These are phyloP conservation scores for Cyclotella kingstonii DNA, from an alignment of 108 stramenopile genomes.

Conservation along the genomic window DNA sequence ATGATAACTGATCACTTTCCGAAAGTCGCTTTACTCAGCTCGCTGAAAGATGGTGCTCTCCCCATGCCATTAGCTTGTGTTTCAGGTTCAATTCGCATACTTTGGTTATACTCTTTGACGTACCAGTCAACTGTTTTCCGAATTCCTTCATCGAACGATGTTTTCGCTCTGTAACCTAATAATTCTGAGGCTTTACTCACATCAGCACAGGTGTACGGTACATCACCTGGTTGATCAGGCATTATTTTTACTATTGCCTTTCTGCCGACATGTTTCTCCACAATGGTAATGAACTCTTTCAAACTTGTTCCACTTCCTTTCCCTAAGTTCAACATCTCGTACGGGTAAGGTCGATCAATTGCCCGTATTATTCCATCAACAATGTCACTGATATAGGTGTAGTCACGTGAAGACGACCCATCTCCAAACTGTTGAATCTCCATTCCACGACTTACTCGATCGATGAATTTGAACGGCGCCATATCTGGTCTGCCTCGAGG, in stretches of 20 bases:
- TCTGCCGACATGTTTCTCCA: slow-evolving; percentile 86
- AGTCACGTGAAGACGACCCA: slow-evolving; percentile 90
- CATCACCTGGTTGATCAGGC: slow-evolving; percentile 99
- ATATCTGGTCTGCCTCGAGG: slow-evolving; percentile 95
- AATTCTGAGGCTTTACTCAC: slow-evolving; percentile 85
- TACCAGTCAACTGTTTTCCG: slow-evolving; percentile 92
- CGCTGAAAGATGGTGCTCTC: slow-evolving; percentile 55
- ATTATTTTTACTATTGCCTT: slow-evolving; percentile 84
- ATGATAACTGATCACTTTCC: not conserved
- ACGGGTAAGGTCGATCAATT: slow-evolving; percentile 91
- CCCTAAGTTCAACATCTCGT: slow-evolving; percentile 96
- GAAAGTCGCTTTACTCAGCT: slow-evolving; percentile 11
- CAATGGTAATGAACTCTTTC: slow-evolving; percentile 90
- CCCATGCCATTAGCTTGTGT: slow-evolving; percentile 78
- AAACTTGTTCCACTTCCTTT: slow-evolving; percentile 90
- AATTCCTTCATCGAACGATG: slow-evolving; percentile 95
- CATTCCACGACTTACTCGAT: slow-evolving; percentile 87
- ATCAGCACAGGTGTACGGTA: slow-evolving; percentile 97
- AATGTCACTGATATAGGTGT: slow-evolving; percentile 98
- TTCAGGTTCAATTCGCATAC: slow-evolving; percentile 64
- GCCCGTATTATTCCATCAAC: slow-evolving; percentile 95
- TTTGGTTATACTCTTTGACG: slow-evolving; percentile 57
- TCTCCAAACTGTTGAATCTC: slow-evolving; percentile 98
- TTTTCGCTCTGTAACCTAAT: slow-evolving; percentile 89
- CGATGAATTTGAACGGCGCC: slow-evolving; percentile 98